These are phyloP conservation scores for Camelina hispida DNA, from an alignment of 345 rosid species.

Conservation along the genomic window DNA sequence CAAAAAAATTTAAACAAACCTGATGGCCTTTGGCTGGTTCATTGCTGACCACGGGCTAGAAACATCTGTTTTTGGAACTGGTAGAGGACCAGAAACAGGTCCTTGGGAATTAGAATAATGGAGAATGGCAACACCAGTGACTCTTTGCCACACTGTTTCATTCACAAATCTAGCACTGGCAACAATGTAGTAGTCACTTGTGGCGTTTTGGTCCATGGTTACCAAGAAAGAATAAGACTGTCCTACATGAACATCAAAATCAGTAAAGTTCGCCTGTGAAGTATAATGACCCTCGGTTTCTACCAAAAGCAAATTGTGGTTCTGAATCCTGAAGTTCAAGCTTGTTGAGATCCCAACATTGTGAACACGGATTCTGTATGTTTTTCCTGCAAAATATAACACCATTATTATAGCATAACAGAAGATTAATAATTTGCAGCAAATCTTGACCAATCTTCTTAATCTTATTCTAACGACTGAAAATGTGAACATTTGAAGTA, in stretches of 20 bases:
- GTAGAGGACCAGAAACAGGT: slow-evolving; percentile 79
- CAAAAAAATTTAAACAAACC: slow-evolving; percentile 45
- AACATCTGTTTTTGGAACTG: slow-evolving; percentile 69
- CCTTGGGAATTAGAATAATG: slow-evolving; percentile 93
- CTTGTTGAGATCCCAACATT: slow-evolving; percentile 92
- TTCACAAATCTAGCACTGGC: slow-evolving; percentile 97
- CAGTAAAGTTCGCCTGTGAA: slow-evolving; percentile 66
- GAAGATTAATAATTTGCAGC: slow-evolving; percentile 4
- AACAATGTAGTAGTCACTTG: slow-evolving; percentile 81
- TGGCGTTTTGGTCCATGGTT: slow-evolving; percentile 90
- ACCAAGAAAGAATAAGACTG: slow-evolving; percentile 91
- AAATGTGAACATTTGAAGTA: slow-evolving; percentile 11
- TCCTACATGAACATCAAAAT: slow-evolving; percentile 88
- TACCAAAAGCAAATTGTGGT: slow-evolving; percentile 78
- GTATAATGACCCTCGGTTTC: slow-evolving; percentile 92
- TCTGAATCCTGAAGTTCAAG: slow-evolving; percentile 94
- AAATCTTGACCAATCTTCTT: neutral
- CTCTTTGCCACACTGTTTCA: slow-evolving; percentile 85
- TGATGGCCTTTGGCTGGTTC: slow-evolving; percentile 85
- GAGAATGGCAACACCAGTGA: slow-evolving; percentile 90
- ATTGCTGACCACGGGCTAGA: slow-evolving; percentile 78
- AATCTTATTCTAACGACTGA: neutral
- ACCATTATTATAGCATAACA: slow-evolving; percentile 6
- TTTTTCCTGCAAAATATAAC: slow-evolving; percentile 68
- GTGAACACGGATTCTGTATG: slow-evolving; percentile 82